Base-by-base conservation (phyloP, 2,329 filamentous ascomycete genomes). In the Dothideomycetes sp. region DNA sequence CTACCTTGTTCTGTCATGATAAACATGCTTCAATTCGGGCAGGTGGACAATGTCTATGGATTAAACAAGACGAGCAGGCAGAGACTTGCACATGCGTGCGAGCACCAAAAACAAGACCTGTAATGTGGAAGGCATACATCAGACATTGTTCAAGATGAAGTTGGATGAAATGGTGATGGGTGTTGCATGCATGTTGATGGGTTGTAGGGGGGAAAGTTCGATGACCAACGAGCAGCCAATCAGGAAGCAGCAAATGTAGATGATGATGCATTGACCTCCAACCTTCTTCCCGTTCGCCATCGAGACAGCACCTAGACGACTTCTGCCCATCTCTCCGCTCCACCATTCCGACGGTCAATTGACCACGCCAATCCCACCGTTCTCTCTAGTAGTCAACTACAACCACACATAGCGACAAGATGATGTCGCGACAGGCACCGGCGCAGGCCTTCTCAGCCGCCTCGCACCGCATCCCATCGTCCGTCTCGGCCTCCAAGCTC, bases 381-480 rank as follows among this genome's bases (percentile, higher is more conserved):
- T 27, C 22, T 27, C 12, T 12, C 12, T 12, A 27, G 7, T 12
- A 7, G 22, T 27, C 22, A 12, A 27, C 22, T 27, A 7, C 22
- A 7, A 27, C 12, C 22, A 7, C 22, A 27, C 22, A 27, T 7
- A 7, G 7, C 22, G 22, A 7, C 22, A 27, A 27, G 22, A 66
- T 66, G 59, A 56, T 65, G 48, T 52, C 61, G 47, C 54, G 62
- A 49, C 60, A 63, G 42, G 55, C 56, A 31, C 59, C 60, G 33
- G 47, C 59, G 34, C 57, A 61, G 48, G 54, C 61, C 43, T 54
- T 67, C 46, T 56, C 51, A 46, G 55, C 56, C 43, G 56, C 59
- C 47, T 56, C 61, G 44, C 59, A 62, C 49, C 61, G 61, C 48
- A 53, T 59, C 43, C 63, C 63, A 37, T 37, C 39, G 29, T 56